Evolutionary conservation across 768 basidiomycete genomes (phyloP), one percentile per base, ranked within the genome.

Genomic region (Auricularia cornea): DNA sequence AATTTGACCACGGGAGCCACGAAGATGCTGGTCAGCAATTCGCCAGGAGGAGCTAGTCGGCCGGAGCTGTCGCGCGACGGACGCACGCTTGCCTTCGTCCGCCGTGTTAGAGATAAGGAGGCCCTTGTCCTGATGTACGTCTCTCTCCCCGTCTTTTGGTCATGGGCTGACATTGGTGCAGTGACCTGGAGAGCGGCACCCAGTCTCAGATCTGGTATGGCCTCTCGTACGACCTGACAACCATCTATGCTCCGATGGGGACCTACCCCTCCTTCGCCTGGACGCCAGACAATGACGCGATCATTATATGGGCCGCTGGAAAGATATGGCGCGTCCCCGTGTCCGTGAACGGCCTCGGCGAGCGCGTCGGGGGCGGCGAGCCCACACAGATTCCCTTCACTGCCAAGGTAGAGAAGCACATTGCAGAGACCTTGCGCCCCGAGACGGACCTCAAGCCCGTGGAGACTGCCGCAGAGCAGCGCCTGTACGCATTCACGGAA

Each of bases 231-330:
- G 88, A 90, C 70, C 76, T 85, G 26, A 78, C 78, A 26, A 70
- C 72, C 10, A 78, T 89, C 60, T 89, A 84, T 11, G 86, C 88
- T 11, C 89, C 89, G 0, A 90, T 89, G 87, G 87, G 88, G 10
- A 90, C 88, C 48, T 90, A 90, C 67, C 89, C 88, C 0, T 85
- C 87, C 1, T 90, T 87, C 68, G 79, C 88, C 10, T 90, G 90
- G 72, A 81, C 84, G 0, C 85, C 84, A 0, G 72, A 75, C 20
- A 83, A 84, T 64, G 77, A 81, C 63, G 84, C 82, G 1, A 74
- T 90, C 61, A 78, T 90, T 65, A 85, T 90, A 61, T 90, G 88
- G 88, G 86, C 88, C 3, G 82, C 85, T 1, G 88, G 88, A 2
- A 81, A 87, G 63, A 87, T 90, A 23, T 83, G 84, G 70, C 78